Evolutionary conservation across 2,329 filamentous ascomycete genomes (phyloP), one percentile per base, ranked within the genome.

Genomic region (Colletotrichum sp.): DNA sequence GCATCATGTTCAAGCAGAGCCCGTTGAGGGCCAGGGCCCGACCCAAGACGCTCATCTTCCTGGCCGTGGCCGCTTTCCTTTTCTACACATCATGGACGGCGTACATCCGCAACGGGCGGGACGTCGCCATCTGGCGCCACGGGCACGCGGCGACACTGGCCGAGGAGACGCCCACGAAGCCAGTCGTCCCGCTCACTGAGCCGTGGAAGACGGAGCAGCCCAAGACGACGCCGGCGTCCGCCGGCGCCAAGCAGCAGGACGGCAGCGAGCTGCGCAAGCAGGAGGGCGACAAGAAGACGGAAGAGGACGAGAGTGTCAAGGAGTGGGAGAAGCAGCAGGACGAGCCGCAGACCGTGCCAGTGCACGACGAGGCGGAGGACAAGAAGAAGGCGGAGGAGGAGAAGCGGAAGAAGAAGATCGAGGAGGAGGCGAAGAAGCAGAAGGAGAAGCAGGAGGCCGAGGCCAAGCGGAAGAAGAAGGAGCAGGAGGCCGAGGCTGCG

Each of bases 81-180:
- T 82, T 87, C 39, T 89, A 88, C 78, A 87, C 59, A 76, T 88
- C 25, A 84, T 87, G 72, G 85, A 83, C 75, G 82, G 81, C 25
- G 82, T 84, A 15, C 76, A 12, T 48, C 44, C 44, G 44, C 44
- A 48, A 48, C 44, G 44, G 44, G n/a, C 79, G 15, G 78, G 81
- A 11, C 80, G 78, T 25, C 80, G 85, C 55, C 84, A 81, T 64
- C 82, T 85, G 27, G 84, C 86, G 12, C 84, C 84, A 3, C 82
- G 82, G 70, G 74, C 65, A 16, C 73, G 71, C 59, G 63, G 76
- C 16, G 66, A 15, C 74, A 71, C 68, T 25, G 27, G 27, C 59
- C 11, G 65, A 65, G 12, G 66, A 68, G 72, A 60, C 68, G 9
- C 27, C 59, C 8, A 60, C 32, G 13, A 63, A 60, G 68, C 63